Percentiles rank a stretch among this genome's conserved stretches.
Conservation (phyloP, 176 grass and related monocot species). For the Alopecurus myosuroides region DNA sequence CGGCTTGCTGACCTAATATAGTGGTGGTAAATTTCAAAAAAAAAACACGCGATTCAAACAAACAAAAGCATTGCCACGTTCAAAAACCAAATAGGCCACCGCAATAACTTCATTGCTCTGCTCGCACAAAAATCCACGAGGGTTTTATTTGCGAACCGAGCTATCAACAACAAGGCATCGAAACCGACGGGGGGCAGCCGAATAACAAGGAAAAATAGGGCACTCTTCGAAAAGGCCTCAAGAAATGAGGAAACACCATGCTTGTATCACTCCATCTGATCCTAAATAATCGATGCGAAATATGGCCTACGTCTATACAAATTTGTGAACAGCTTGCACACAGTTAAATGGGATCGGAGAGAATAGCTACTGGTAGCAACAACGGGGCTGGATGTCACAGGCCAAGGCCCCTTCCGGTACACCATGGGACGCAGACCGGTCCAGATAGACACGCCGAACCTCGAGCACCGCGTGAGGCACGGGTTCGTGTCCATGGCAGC, state of each 20-base stretch:
- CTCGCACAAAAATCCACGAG: conserved; percentile 22
- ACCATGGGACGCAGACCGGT: conserved; percentile 60
- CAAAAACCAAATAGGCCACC: not conserved
- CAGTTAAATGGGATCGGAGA: too few species aligned
- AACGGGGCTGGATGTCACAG: conserved; percentile 47
- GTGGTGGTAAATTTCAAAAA: too few species aligned
- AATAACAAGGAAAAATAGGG: not conserved
- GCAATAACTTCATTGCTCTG: conserved; percentile 28
- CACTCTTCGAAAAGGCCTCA: conserved; percentile 6
- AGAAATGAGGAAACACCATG: not conserved
- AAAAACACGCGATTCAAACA: too few species aligned
- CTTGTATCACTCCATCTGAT: not conserved
- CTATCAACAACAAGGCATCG: conserved; percentile 30
- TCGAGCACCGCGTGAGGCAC: conserved; percentile 56
- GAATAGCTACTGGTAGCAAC: conserved; percentile 55
- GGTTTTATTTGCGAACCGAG: conserved; percentile 61
- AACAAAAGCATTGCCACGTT: not conserved
- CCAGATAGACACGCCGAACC: conserved; percentile 50
- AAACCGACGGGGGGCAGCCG: conserved; percentile 12
- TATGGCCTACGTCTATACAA: too few species aligned
- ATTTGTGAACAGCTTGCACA: too few species aligned
- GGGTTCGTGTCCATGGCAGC: conserved; percentile 48
- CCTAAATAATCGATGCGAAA: too few species aligned
- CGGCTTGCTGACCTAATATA: too few species aligned
- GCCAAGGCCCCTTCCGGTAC: conserved; percentile 61